These are phyloP conservation scores for Mycena olivaceomarginata DNA, from an alignment of 768 basidiomycete species.

Conservation along the genomic window DNA sequence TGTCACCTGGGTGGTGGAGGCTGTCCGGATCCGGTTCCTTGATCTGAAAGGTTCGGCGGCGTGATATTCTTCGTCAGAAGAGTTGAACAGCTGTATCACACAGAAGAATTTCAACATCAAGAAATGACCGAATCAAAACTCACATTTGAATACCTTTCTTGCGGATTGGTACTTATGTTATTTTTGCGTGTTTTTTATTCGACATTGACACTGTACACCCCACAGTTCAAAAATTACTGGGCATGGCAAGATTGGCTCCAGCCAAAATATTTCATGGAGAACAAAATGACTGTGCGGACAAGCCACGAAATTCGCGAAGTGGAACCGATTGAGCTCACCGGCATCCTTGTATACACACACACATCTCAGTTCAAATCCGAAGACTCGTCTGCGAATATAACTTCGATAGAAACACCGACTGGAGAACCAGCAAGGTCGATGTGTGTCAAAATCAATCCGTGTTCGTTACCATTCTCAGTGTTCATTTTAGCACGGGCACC, in stretches of 20 bases:
- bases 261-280: conserved; percentile 22
- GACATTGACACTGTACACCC: not conserved
- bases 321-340: not conserved
- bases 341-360: conserved; percentile 1
- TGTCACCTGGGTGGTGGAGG: conserved; percentile 4
- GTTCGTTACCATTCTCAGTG: no score
- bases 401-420: no score
- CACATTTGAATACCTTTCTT: conserved; percentile 27
- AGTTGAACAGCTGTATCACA: not conserved
- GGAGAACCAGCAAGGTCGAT: no score
- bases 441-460: no score
- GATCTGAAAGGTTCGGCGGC: conserved; percentile 17
- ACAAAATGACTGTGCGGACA: conserved; percentile 11
- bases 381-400: not conserved
- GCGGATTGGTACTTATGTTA: conserved; percentile 13
- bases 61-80: not conserved
- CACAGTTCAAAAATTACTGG: conserved; percentile 33
- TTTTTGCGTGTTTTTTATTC: not conserved
- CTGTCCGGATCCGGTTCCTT: not conserved
- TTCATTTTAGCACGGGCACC: no score
- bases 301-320: not conserved
- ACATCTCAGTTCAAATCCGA: not conserved
- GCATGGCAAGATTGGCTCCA: conserved; percentile 10
- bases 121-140: conserved; percentile 11
- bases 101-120: conserved; percentile 29